Evolutionary conservation across 768 basidiomycete genomes (phyloP), one percentile per base, ranked within the genome.

Genomic region (Hortiboletus flavorubellus): DNA sequence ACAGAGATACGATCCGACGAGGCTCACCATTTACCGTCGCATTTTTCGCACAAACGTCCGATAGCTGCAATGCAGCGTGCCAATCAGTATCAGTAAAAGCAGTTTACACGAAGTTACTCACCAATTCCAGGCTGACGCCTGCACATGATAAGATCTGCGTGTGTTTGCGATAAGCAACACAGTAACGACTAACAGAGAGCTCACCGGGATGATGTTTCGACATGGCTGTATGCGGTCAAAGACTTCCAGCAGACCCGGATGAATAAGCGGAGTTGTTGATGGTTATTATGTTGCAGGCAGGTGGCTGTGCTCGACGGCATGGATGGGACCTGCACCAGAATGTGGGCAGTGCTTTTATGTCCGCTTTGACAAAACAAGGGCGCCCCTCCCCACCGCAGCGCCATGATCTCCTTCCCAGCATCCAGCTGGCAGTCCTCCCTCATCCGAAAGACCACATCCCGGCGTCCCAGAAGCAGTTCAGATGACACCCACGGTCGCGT

Each of bases 41-140:
- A 98, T 72, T 98, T 98, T 76, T 99, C 97, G 73, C 97, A 99
- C 49, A 98, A 81, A 64, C 97, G 90, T 40, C 97, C 97, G 64
- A 98, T 97, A 45, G 97, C 97, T 97, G 62, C 3, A 16, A 21
- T 53, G 31, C 12, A 8, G 46, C 30, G 33, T 53, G 43, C 40
- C 39, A 31, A 48, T 67, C 18, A 60, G 58, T 10, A 55, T 50
- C 34, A 42, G 53, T 18, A 29, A 49, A 23, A 30, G 15, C 35
- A n/a, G 14, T 41, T 14, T 4, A 44, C 4, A 40, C 16, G 18
- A 33, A 7, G 31, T 10, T 51, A 73, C 85, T 61, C 63, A 92
- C 95, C 95, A 53, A 98, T 98, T 60, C 97, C 97, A 63, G 97
- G 89, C 73, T 98, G 95, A 54, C 93, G 87, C 72, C 96, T 81